Evolutionary conservation across 1,284 basidiomycete species (phyloP).

Genomic region (Microbotryum violaceum): DNA sequence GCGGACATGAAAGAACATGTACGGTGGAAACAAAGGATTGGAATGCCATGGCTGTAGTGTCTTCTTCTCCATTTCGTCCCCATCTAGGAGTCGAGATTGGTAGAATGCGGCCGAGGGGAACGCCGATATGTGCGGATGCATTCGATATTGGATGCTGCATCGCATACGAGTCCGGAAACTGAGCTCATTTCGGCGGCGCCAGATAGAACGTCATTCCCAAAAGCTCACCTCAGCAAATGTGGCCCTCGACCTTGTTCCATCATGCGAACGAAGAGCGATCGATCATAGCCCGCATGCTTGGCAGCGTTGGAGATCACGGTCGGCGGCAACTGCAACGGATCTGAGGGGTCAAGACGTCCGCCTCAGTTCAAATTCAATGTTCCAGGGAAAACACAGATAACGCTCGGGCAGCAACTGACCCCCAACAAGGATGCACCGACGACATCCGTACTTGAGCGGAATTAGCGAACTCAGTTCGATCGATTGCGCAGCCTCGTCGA

Average conservation of each 20-base stretch:
- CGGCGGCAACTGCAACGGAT: conserved; percentile 94
- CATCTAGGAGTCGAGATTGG: conserved; percentile 68
- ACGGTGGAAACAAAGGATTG: conserved; percentile 70
- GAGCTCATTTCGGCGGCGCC: too few species aligned
- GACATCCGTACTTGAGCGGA: conserved; percentile 80
- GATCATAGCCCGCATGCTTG: conserved; percentile 70
- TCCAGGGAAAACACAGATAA: too few species aligned
- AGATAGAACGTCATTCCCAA: neutral
- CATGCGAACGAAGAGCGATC: conserved; percentile 86
- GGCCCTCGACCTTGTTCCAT: conserved; percentile 68
- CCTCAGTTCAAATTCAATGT: too few species aligned
- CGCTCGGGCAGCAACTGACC: conserved; percentile 45
- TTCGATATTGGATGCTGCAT: conserved; percentile 91
- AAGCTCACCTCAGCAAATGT: conserved; percentile 72
- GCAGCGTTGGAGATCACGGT: conserved; percentile 91
- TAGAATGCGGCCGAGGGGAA: conserved; percentile 91
- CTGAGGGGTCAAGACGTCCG: conserved; percentile 43
- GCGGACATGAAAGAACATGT: conserved; percentile 77
- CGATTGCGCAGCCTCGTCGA: conserved; percentile 97
- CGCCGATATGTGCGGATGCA: conserved; percentile 92
- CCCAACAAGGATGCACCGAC: conserved; percentile 88
- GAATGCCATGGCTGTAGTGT: conserved; percentile 82
- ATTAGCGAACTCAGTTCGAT: conserved; percentile 96
- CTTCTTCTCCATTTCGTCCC: conserved; percentile 76
- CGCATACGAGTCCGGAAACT: neutral